Evolutionary conservation across 208 protist genomes (phyloP).

Genomic region (Acanthamoeba sp.): DNA sequence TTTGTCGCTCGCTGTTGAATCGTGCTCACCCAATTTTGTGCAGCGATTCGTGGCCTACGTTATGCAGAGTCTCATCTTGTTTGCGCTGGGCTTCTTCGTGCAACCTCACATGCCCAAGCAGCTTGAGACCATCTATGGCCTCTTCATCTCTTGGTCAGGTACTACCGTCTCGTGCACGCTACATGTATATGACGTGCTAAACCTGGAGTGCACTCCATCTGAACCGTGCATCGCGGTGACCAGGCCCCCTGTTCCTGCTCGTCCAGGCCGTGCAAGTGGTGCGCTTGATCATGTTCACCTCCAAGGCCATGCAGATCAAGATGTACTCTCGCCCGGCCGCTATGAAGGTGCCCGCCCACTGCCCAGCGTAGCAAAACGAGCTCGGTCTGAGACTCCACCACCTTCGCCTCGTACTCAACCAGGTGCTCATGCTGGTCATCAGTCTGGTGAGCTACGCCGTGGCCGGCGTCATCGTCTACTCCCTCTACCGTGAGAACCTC

Average conservation of each 20-base stretch:
- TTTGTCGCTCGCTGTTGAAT: too few relatives aligned
- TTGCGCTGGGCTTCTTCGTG: slow-evolving; percentile 28
- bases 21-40: background rate
- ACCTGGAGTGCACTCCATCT: background rate
- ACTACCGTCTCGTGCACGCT: background rate
- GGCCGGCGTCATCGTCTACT: background rate
- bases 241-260: slow-evolving; percentile 52
- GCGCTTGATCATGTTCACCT: slow-evolving; percentile 52
- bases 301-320: slow-evolving; percentile 41
- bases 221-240: too few relatives aligned
- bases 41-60: slow-evolving; percentile 21
- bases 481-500: background rate
- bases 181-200: background rate
- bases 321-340: slow-evolving; percentile 21
- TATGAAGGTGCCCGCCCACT: slow-evolving; percentile 48
- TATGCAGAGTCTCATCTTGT: background rate
- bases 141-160: slow-evolving; percentile 58
- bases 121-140: slow-evolving; percentile 16
- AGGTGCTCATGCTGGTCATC: background rate
- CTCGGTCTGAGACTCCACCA: too few relatives aligned
- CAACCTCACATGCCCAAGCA: slow-evolving; percentile 56
- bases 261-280: slow-evolving; percentile 63
- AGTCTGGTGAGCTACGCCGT: background rate
- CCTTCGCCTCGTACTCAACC: too few relatives aligned
- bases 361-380: too few relatives aligned